Evolutionary conservation across 2,329 filamentous ascomycete species (phyloP).

Genomic region (Ophiostoma triangulosporum): DNA sequence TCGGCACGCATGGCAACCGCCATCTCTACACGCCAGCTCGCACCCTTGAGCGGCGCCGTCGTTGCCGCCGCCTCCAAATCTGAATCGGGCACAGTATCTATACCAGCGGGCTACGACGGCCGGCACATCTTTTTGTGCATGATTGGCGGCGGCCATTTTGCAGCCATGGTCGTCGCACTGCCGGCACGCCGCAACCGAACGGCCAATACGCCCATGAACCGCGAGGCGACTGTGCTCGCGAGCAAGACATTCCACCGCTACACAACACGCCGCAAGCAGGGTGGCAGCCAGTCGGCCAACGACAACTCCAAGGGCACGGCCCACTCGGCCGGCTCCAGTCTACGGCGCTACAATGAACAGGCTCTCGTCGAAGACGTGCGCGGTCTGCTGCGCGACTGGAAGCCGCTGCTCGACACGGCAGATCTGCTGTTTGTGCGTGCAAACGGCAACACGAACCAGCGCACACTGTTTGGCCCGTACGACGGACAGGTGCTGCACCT

Average conservation of each 20-base stretch:
- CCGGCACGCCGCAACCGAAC: constrained; percentile 66
- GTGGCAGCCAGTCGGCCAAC: constrained; percentile 80
- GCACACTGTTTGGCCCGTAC: constrained; percentile 82
- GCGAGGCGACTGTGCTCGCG: constrained; percentile 75
- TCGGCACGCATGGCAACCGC: constrained; percentile 41
- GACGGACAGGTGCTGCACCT: constrained; percentile 71
- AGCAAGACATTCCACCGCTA: constrained; percentile 98
- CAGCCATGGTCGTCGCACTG: constrained; percentile 86
- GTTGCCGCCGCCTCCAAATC: constrained; percentile 22
- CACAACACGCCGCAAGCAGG: constrained; percentile 90
- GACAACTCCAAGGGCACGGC: constrained; percentile 13
- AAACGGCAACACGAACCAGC: constrained; percentile 71
- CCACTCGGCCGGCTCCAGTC: constrained; percentile 79
- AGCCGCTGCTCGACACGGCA: constrained; percentile 65
- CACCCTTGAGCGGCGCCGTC: constrained; percentile 45
- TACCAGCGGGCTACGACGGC: constrained; percentile 41
- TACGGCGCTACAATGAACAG: constrained; percentile 89
- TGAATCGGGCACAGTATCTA: neutral
- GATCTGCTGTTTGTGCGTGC: constrained; percentile 82
- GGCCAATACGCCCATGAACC: constrained; percentile 56
- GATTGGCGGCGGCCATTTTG: constrained; percentile 96
- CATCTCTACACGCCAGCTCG: constrained; percentile 64
- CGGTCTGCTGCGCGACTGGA: constrained; percentile 71
- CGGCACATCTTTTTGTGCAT: constrained; percentile 94
- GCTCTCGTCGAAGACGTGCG: constrained; percentile 83